These are phyloP conservation scores for Pleurotus platypus DNA, from an alignment of 768 basidiomycete species.

Conservation along the genomic window DNA sequence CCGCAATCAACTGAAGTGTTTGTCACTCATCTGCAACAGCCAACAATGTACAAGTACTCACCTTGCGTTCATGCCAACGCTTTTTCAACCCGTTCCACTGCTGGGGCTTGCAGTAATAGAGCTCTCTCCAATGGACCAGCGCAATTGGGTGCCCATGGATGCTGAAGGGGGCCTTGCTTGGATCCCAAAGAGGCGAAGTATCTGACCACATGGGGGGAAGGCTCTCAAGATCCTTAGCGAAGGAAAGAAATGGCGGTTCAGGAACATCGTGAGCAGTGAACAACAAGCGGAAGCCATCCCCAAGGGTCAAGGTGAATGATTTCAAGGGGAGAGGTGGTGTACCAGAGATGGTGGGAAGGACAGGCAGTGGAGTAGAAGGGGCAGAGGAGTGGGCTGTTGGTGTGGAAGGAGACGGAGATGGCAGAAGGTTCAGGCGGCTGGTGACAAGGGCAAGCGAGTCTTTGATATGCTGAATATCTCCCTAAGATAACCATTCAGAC, in stretches of 20 bases:
- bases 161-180: slow-evolving; percentile 13
- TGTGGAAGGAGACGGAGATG: neutral
- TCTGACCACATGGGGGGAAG: slow-evolving; percentile 26
- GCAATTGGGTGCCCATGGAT: slow-evolving; percentile 19
- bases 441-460: neutral
- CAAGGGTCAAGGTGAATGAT: neutral
- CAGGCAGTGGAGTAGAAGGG: neutral
- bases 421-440: neutral
- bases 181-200: slow-evolving; percentile 15
- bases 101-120: slow-evolving; percentile 17
- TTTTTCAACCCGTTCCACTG: slow-evolving; percentile 23
- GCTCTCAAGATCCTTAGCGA: slow-evolving; percentile 14
- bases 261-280: slow-evolving; percentile 13
- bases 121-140: slow-evolving; percentile 17
- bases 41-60: slow-evolving; percentile 1
- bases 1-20: slow-evolving; percentile 11
- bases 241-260: slow-evolving; percentile 19
- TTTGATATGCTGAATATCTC: neutral
- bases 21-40: neutral
- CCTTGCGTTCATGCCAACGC: slow-evolving; percentile 23
- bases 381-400: neutral
- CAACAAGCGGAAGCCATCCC: neutral
- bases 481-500: neutral
- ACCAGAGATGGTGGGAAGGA: neutral
- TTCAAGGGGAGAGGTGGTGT: neutral